Base-by-base conservation (phyloP, 805 yeast species). In the Tetrapisispora namnaoensis region DNA sequence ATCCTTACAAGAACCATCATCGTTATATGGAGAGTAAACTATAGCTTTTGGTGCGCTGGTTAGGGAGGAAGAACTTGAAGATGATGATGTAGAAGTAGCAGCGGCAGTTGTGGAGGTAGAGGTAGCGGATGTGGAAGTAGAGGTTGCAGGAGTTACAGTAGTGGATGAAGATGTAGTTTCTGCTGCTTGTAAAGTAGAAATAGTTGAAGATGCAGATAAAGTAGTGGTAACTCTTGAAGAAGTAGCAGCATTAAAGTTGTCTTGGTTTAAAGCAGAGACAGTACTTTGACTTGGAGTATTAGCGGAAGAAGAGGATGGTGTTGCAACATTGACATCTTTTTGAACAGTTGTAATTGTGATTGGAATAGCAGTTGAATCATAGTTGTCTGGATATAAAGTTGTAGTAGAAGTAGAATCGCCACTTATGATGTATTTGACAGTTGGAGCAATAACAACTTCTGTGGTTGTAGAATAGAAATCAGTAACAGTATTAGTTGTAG, bases 11-110 rank as follows among this genome's bases (percentile, higher is more conserved):
- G 77, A 53, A 34, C 82, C 77, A 60, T 78, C 82, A 60, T 78
- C 66, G 49, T 75, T 73, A 70, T 87, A 90, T 38, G 97, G 97
- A 24, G 87, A 80, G 70, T 85, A 85, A 37, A 80, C 90, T 49
- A 85, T 73, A 20, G 79, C 76, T 35, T 70, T 64, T 55, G 91
- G 91, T 36, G 62, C 62, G 27, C 75, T 60, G 17, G 66, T 47
- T 24, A 70, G 43, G 6, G 18, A 8, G 22, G 44, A 39, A 27
- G 43, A 24, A 24, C 28, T 24, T 24, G 43, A 27, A 20, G 16
- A 59, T 17, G 55, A 45, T 16, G 60, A 35, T 7, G 62, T 45
- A 3, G 56, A 24, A 14, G 51, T 35, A 27, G 24, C 45, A 22
- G 37, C 16, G 11, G 11, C 17, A 17, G 24, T 17, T 13, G 21